Base-by-base conservation (phyloP, 768 basidiomycete species). In the Boletus tomentosulus region DNA sequence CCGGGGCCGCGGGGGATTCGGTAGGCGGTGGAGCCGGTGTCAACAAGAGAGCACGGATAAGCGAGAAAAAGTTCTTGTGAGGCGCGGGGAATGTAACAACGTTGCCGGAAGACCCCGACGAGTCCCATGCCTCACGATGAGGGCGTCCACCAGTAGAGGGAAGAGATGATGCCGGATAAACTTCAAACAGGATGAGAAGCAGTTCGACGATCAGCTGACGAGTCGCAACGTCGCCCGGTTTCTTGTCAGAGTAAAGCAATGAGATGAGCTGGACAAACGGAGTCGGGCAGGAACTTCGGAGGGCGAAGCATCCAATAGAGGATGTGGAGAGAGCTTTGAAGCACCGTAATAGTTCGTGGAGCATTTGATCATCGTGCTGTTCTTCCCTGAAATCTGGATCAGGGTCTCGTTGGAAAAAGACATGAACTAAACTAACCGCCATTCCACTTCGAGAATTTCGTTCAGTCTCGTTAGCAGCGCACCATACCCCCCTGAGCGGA, bases 241-340 rank as follows among this genome's bases (percentile, higher is more conserved):
- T 97, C 76, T 98, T 98, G 76, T 98, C 96, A 4, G 94, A 96
- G 70, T 92, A 98, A 2, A 98, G 77, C 15, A 98, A 79, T 9
- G 84, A 74, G 16, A 95, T 78, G 28, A 99, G 77, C 57, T 95
- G 89, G 4, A 79, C 76, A 67, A 92, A 98, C 1, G 96, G 97
- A 0, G 87, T 84, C 1, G 95, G 94, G 54, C 88, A 88, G 30
- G 86, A 87, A 62, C 84, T 86, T n/a, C 93, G 86, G 11, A 99
- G 81, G 5, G 97, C 93, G 49, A 85, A 84, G 65, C 90, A 94
- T 13, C 96, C 96, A 34, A 90, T 86, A 45, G 87, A 79, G 8
- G 91, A 93, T 0, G 95, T 96, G 0, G 91, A 86, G 3, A 99
- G 78, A 0, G 90, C 97, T 71, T 97, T 97, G 71, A 98, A 84